Base-by-base conservation (phyloP, 208 protist species). In the Leishmania major region DNA sequence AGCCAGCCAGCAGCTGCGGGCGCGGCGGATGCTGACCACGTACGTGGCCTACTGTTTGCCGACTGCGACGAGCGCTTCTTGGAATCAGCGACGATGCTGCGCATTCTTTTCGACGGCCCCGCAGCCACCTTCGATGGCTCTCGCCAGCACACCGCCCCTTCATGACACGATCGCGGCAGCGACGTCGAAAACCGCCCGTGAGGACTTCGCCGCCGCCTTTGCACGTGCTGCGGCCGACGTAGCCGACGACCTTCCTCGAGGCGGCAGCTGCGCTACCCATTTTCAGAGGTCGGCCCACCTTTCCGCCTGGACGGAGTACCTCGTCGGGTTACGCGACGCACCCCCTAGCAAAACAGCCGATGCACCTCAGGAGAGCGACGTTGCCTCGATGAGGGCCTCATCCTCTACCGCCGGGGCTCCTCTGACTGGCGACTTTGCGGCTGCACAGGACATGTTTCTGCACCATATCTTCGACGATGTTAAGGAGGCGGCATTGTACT, bases 381-480 rank as follows among this genome's bases (percentile, higher is more conserved):
- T 53, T 43, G 35, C 25, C 73, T 40, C 51, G 11, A 45, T n/a
- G 6, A 15, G 31, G 53, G n/a, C 4, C n/a, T 8, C 37, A 4
- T 64, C n/a, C 7, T 49, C 73, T n/a, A n/a, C 73, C 2, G 1
- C 62, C 0, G 7, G 49, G 19, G 2, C 71, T 31, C 45, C 28
- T 7, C 47, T 17, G 71, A 43, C n/a, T 10, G 35, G 17, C 73
- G 73, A 45, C 73, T n/a, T 64, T 13, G 73, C 49, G n/a, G 73
- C n/a, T 31, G 22, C 49, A 22, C 53, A 60, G n/a, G 53, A 49
- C 11, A 43, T 62, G n/a, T 77, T 77, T 49, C 11, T 85, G 28
- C 67, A 81, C 31, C 82, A 85, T 71, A 51, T 81, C 40, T 85
- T 88, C 45, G 60, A 64, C 81, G 80, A 85, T 72, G 79, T 55